Percentiles rank a stretch among this genome's conserved stretches.
These are phyloP conservation scores for Aspergillus pseudoviridinutans DNA, from an alignment of 2,329 filamentous ascomycete genomes.

Conservation along the genomic window DNA sequence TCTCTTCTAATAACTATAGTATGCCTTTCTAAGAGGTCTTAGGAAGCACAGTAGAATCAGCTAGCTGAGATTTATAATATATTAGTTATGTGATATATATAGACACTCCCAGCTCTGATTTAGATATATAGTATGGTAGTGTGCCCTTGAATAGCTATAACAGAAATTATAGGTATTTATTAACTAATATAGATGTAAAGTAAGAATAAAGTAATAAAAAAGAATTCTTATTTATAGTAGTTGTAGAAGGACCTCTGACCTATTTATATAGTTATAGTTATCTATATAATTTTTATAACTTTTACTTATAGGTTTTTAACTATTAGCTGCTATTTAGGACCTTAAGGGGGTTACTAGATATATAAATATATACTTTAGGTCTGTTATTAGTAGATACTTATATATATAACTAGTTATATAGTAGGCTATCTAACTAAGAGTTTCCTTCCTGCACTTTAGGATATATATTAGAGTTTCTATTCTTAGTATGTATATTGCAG, in stretches of 20 bases:
- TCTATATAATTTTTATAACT: background rate
- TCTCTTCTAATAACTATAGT: slow-evolving; percentile 4
- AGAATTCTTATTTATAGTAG: background rate
- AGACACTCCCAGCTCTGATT: background rate
- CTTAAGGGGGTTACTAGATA: background rate
- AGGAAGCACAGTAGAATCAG: slow-evolving; percentile 1
- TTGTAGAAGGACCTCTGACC: slow-evolving; percentile 1
- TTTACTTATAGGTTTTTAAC: background rate
- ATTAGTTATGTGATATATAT: background rate
- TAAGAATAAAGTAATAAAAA: slow-evolving; percentile 7
- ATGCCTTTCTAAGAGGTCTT: slow-evolving; percentile 3
- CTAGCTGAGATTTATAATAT: background rate
- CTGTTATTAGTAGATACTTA: slow-evolving; percentile 3
- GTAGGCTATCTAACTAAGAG: background rate
- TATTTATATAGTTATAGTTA: background rate
- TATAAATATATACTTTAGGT: background rate
- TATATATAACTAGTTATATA: background rate
- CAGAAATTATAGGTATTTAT: slow-evolving; percentile 8
- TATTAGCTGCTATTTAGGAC: background rate
- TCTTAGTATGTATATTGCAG: background rate
- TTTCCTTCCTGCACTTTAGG: background rate
- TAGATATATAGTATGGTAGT: slow-evolving; percentile 1
- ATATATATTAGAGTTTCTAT: slow-evolving; percentile 1
- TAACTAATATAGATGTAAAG: slow-evolving; percentile 5
- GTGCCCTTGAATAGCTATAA: slow-evolving; percentile 7